Evolutionary conservation across 345 rosid genomes (phyloP), one percentile per base, ranked within the genome.

Genomic region (Corchorus capsularis): DNA sequence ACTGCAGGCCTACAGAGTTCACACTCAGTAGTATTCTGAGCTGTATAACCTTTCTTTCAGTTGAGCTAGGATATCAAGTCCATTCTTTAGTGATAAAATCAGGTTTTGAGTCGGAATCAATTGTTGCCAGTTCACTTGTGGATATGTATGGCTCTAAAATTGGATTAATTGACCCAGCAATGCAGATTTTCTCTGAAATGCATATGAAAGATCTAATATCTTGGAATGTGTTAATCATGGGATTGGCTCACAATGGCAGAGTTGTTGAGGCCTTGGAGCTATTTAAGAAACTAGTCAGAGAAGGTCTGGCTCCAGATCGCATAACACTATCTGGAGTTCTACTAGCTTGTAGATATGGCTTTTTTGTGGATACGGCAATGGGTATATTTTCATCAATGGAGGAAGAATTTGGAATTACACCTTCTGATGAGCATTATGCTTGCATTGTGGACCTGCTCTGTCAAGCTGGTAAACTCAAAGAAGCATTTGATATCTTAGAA

Each of bases 201-300:
- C 75, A 67, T 62, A 71, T 5, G 19, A 88, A 79, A 74, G 95
- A 94, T 82, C 70, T 92, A 79, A 82, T 90, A 71, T 84, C 86
- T 41, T 94, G 94, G 93, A 92, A 94, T 84, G 81, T 89, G 53
- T 74, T 90, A 79, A 88, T 92, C 20, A 75, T 78, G 83, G 94
- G 92, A 17, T 83, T 94, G 68, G 77, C 90, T 8, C 81, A 75
- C 55, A 86, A 89, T 69, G 80, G 86, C 52, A 88, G 82, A 79
- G 79, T 63, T 49, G 54, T 69, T 16, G 88, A 89, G 73, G 81
- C 92, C 4, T 80, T 90, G 56, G 68, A 78, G 13, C 17, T 83
- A 75, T 94, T 85, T n/a, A 43, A 57, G 4, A 81, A 82, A 45
- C 83, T 92, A 57, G 79, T 87, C 27, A 68, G 19, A 69, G 61